These are phyloP conservation scores for Prunus padus DNA, from an alignment of 306 rosid species.

Conservation along the genomic window DNA sequence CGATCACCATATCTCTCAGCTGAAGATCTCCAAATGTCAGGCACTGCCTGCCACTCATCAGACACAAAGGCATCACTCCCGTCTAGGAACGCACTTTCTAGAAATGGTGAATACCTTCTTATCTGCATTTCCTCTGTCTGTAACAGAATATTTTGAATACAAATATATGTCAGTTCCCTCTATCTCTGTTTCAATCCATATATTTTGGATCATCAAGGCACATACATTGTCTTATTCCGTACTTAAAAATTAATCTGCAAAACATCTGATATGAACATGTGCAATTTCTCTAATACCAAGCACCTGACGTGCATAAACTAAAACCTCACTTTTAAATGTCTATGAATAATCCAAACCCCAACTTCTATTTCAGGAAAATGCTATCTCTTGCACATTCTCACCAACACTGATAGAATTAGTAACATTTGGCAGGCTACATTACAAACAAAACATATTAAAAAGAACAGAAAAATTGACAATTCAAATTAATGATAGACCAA, in stretches of 20 bases:
- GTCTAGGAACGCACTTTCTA: slow-evolving; percentile 60
- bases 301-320: no score
- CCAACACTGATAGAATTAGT: not conserved
- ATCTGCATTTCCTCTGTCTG: slow-evolving; percentile 49
- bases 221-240: not conserved
- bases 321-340: no score
- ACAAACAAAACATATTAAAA: not conserved
- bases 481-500: not conserved
- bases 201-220: not conserved
- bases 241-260: no score
- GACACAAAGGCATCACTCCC: slow-evolving; percentile 38
- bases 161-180: slow-evolving; percentile 8
- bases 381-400: not conserved
- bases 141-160: slow-evolving; percentile 14
- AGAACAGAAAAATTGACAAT: not conserved
- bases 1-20: slow-evolving; percentile 81
- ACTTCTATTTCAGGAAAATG: not conserved
- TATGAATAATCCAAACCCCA: not conserved
- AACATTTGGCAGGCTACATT: not conserved
- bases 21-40: slow-evolving; percentile 92
- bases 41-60: slow-evolving; percentile 85
- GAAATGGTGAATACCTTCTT: slow-evolving; percentile 78
- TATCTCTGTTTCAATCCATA: not conserved
- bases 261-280: no score
- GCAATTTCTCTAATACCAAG: no score